Conservation (phyloP, 441 rosid species). For the Isatis lusitanica region DNA sequence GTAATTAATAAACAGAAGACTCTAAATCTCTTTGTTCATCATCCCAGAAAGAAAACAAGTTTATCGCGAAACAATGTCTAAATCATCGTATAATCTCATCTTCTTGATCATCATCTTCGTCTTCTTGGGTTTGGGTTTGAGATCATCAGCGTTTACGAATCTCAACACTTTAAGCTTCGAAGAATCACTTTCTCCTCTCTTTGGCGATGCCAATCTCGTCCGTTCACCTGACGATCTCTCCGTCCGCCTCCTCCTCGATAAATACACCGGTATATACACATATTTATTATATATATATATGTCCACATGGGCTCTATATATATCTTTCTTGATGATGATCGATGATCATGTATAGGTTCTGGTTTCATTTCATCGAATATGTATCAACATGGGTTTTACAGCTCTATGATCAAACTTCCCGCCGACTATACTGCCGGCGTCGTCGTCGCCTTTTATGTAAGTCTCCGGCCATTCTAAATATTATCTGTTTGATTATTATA, state of each 20-base stretch:
- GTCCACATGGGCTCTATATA: neutral
- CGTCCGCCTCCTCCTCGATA: conserved; percentile 85
- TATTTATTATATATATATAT: neutral
- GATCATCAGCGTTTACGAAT: conserved; percentile 43
- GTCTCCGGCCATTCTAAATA: conserved; percentile 22
- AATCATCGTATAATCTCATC: neutral
- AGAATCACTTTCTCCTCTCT: conserved; percentile 77
- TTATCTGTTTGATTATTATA: neutral
- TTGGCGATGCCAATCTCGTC: conserved; percentile 77
- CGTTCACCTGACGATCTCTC: conserved; percentile 67
- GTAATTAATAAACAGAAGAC: neutral
- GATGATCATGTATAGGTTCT: conserved; percentile 52
- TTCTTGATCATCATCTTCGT: conserved; percentile 5
- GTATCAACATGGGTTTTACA: conserved; percentile 84
- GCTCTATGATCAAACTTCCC: conserved; percentile 86
- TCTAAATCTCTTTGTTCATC: neutral
- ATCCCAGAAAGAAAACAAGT: neutral
- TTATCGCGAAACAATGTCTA: neutral
- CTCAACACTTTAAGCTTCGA: conserved; percentile 65
- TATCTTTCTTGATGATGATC: neutral
- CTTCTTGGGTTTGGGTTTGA: neutral
- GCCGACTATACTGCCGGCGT: conserved; percentile 82
- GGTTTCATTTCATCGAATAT: conserved; percentile 85
- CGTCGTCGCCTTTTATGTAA: conserved; percentile 87
- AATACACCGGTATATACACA: conserved; percentile 60